Evolutionary conservation across 495 filamentous ascomycete genomes (phyloP), one percentile per base, ranked within the genome.

Genomic region (Filosporella fistucella): DNA sequence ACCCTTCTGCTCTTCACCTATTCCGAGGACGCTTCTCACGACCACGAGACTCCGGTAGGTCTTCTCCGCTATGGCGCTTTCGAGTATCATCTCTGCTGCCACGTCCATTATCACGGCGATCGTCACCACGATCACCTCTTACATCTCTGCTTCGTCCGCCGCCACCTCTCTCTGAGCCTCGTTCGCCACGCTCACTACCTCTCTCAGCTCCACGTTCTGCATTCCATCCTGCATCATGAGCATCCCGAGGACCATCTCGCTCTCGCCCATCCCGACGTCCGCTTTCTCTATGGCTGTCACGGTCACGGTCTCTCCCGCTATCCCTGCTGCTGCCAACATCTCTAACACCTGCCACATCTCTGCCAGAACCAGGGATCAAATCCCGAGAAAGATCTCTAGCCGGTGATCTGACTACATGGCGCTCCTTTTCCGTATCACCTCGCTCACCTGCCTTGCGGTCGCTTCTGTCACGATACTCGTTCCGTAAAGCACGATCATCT

Each of bases 51-150:
- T 56, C 58, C 38, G 50, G 43, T 16, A 14, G 44, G 8, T 47
- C 66, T 46, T 66, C 68, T 34, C 69, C 68, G 28, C 61, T 66
- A 39, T 59, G 63, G 34, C 66, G 56, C 56, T 69, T 70, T 25
- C 65, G 61, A 3, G 35, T 43, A n/a, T 51, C 57, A 10, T 44
- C 51, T 46, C 53, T 51, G n/a, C 24, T 47, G 7, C 50, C 47
- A 9, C 57, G 49, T 21, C 20, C 35, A 34, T 56, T 50, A 9
- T 50, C 53, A 28, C 54, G 42, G 11, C 56, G 52, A 28, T 52
- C 47, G 12, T 42, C 40, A n/a, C 46, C 22, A 12, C 12, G 24
- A 12, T 42, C 45, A 12, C 38, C 50, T 46, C 54, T 51, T n/a
- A 40, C 25, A 20, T 52, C 51, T 40, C 50, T 49, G 17, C 51